Percentiles rank a stretch among this genome's conserved stretches.
These are phyloP conservation scores for Xylariaceae sp. DNA, from an alignment of 2,329 filamentous ascomycete species.

Conservation along the genomic window DNA sequence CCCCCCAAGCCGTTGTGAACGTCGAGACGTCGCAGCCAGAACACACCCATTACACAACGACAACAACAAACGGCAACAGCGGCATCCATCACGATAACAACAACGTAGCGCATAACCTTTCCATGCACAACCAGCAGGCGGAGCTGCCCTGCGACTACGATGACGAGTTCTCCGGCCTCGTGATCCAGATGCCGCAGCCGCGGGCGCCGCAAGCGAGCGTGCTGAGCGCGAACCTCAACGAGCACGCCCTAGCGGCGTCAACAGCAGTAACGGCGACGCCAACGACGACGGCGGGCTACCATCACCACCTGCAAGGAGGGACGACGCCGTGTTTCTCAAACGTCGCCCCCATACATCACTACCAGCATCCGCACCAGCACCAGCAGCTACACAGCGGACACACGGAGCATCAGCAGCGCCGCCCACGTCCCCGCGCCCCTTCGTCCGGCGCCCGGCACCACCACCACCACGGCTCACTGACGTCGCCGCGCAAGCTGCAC, in stretches of 20 bases:
- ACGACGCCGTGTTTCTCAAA: no score
- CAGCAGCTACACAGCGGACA: slow-evolving; percentile 20
- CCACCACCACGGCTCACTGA: slow-evolving; percentile 50
- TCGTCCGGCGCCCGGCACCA: slow-evolving; percentile 60
- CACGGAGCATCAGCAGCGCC: slow-evolving; percentile 47
- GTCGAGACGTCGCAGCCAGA: slow-evolving; percentile 3
- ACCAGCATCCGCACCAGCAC: slow-evolving; percentile 29
- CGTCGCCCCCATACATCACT: slow-evolving; percentile 30
- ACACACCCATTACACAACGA: slow-evolving; percentile 1
- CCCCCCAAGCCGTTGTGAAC: slow-evolving; percentile 8
- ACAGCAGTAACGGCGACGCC: no score
- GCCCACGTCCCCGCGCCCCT: slow-evolving; percentile 58
- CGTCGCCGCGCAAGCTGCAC: slow-evolving; percentile 52
- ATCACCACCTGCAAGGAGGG: no score
- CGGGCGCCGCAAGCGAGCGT: slow-evolving; percentile 46
- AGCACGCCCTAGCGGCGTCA: slow-evolving; percentile 8
- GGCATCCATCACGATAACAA: neutral
- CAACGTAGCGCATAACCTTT: slow-evolving; percentile 46
- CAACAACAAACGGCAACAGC: neutral
- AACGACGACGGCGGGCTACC: slow-evolving; percentile 1
- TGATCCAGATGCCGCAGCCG: slow-evolving; percentile 62
- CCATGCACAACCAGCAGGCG: slow-evolving; percentile 49
- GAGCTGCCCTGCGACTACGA: slow-evolving; percentile 50
- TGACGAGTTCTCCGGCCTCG: slow-evolving; percentile 49
- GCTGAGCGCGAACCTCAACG: slow-evolving; percentile 42